phyloP scores from a whole-genome alignment of 495 filamentous ascomycete species.

The Penicillium antarcticum region DNA sequence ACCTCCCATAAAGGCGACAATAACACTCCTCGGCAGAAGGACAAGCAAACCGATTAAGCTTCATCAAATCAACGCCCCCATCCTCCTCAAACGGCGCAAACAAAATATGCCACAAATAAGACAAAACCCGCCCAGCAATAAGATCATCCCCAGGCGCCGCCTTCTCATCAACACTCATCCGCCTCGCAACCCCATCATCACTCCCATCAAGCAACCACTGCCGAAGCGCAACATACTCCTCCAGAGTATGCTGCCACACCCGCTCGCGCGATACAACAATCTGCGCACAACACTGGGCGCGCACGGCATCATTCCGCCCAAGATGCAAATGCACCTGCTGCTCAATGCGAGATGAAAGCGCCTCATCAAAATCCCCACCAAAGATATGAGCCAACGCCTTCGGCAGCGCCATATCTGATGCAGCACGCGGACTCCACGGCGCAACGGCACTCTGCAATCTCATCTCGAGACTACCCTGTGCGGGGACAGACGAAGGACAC shows the following conservation, averaged over 20 bases:
- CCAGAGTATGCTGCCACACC: slow-evolving; percentile 32
- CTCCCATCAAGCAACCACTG: slow-evolving; percentile 43
- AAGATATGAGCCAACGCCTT: slow-evolving; percentile 31
- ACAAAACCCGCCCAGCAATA: slow-evolving; percentile 37
- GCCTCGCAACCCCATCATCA: slow-evolving; percentile 1
- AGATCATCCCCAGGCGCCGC: slow-evolving; percentile 36
- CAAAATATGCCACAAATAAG: slow-evolving; percentile 44
- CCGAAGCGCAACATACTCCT: slow-evolving; percentile 39
- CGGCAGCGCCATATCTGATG: slow-evolving; percentile 34
- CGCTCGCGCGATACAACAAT: slow-evolving; percentile 37
- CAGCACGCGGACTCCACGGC: slow-evolving; percentile 39
- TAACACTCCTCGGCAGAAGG: slow-evolving; percentile 41
- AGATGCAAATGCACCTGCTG: slow-evolving; percentile 9
- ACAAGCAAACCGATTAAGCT: slow-evolving; percentile 36
- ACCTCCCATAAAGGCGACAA: slow-evolving; percentile 43
- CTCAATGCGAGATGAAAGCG: not conserved
- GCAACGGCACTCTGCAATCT: slow-evolving; percentile 30
- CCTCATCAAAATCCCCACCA: slow-evolving; percentile 14
- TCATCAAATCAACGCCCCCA: slow-evolving; percentile 40
- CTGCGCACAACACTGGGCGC: slow-evolving; percentile 46
- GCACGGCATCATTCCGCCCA: slow-evolving; percentile 30
- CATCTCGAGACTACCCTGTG: slow-evolving; percentile 39
- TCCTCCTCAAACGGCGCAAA: slow-evolving; percentile 27
- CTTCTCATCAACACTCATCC: slow-evolving; percentile 1
- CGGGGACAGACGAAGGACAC: slow-evolving; percentile 25